Base-by-base conservation (phyloP, 306 rosid species). In the Citrullus amarus region DNA sequence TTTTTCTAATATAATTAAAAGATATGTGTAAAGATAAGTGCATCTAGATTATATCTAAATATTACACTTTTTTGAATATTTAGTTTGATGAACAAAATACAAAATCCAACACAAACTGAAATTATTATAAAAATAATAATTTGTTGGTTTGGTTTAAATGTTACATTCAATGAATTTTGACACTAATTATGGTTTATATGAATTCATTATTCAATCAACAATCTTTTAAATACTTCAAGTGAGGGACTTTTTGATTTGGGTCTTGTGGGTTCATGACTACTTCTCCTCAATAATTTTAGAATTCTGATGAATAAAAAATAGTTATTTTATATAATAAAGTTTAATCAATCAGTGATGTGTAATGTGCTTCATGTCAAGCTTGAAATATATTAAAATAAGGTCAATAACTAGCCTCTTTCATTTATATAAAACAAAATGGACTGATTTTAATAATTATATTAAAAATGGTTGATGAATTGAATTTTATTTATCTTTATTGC, bases 131-230 rank as follows among this genome's bases (percentile, higher is more conserved):
- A 36, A 39, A 66, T 11, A 18, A 17, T 18, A 38, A 66, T 6
- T 48, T 25, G 28, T 17, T 43, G 36, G 28, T 25, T 43, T 69
- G 34, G 18, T 20, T 69, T 69, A 51, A 43, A 20, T 69, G 34
- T 69, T 43, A 18, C 75, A 69, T 69, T 69, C 75, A 69, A 69
- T 69, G 75, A 43, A 69, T 69, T 41, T 38, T 66, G 72, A 17
- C 72, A 66, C 50, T 18, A 9, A 36, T 39, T 17, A 39, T 38
- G 41, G n/a, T 66, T 25, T 66, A n/a, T 34, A 38, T 18, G 25
- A 18, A 66, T 69, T 69, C 14, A 62, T 65, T 38, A 12, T 48
- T 65, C 48, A 65, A 65, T 65, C 22, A 63, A 14, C 46, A 32
- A 14, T 32, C 46, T 36, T 63, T 34, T 15, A 32, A 36, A 14